These are phyloP conservation scores for Coniella lustricola DNA, from an alignment of 2,329 filamentous ascomycete genomes.

Conservation along the genomic window DNA sequence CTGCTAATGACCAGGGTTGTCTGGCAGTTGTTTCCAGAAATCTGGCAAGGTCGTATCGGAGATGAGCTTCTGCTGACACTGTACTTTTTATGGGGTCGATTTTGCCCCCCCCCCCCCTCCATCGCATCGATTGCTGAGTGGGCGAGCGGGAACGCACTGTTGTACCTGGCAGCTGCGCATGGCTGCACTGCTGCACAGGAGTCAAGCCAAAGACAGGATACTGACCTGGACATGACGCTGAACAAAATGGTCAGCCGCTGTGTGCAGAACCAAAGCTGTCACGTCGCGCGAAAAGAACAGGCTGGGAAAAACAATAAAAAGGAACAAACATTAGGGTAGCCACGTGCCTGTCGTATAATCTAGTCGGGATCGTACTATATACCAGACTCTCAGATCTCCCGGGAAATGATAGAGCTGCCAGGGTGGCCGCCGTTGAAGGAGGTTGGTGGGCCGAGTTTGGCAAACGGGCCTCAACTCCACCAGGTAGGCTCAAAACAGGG, in stretches of 20 bases:
- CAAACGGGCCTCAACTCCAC: background rate
- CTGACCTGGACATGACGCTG: too few relatives aligned
- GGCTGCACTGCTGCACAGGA: too few relatives aligned
- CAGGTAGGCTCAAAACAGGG: background rate
- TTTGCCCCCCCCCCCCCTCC: background rate
- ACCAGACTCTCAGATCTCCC: background rate
- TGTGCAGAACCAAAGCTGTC: too few relatives aligned
- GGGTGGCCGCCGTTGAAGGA: background rate
- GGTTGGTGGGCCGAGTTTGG: background rate
- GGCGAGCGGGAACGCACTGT: background rate
- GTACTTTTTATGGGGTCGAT: background rate
- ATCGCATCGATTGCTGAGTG: background rate
- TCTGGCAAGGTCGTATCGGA: constrained; percentile 8
- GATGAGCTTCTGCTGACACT: too few relatives aligned
- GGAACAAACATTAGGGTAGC: background rate
- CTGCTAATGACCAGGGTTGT: constrained; percentile 10
- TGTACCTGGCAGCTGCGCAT: constrained; percentile 3
- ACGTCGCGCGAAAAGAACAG: background rate
- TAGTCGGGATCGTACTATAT: background rate
- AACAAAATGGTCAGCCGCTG: background rate
- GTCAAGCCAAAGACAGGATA: background rate
- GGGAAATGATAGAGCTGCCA: background rate
- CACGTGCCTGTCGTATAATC: background rate
- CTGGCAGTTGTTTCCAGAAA: constrained; percentile 10
- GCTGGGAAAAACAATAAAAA: background rate